Conservation (phyloP, 345 rosid species). For the Arabidopsis suecica region DNA sequence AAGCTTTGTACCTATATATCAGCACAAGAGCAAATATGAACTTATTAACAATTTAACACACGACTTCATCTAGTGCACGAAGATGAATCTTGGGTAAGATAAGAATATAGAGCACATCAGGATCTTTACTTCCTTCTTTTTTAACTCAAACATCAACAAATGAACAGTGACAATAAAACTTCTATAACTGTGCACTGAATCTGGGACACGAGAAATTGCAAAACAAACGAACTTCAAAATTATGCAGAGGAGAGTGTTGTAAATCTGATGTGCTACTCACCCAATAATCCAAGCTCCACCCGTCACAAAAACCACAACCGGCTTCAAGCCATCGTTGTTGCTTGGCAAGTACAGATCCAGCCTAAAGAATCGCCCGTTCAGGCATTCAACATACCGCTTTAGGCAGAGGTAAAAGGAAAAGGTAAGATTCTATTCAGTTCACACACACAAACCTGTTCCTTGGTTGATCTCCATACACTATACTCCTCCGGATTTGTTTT, state of each 20-base stretch:
- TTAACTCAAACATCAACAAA: neutral
- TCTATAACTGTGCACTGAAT: neutral
- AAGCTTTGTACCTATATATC: constrained; percentile 81
- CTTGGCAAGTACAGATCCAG: constrained; percentile 86
- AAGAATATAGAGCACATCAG: constrained; percentile 8
- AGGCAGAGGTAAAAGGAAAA: constrained; percentile 1
- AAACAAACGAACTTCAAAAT: neutral
- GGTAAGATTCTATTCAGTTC: constrained; percentile 15
- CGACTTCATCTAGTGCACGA: constrained; percentile 27
- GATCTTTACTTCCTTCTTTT: neutral
- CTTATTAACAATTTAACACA: constrained; percentile 21
- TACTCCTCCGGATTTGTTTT: constrained; percentile 65
- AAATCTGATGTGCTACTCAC: constrained; percentile 52
- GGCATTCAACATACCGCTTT: neutral
- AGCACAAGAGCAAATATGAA: constrained; percentile 21
- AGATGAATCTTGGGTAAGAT: constrained; percentile 6
- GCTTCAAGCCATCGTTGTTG: constrained; percentile 64
- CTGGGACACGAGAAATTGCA: neutral
- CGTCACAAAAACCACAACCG: constrained; percentile 92
- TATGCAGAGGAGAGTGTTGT: constrained; percentile 14
- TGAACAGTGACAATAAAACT: neutral
- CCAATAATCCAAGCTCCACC: constrained; percentile 99
- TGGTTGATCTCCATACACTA: constrained; percentile 94
- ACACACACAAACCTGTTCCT: constrained; percentile 75
- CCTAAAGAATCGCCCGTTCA: constrained; percentile 47